Evolutionary conservation across 2,329 filamentous ascomycete genomes (phyloP).

Genomic region (Paraphaeosphaeria minitans): DNA sequence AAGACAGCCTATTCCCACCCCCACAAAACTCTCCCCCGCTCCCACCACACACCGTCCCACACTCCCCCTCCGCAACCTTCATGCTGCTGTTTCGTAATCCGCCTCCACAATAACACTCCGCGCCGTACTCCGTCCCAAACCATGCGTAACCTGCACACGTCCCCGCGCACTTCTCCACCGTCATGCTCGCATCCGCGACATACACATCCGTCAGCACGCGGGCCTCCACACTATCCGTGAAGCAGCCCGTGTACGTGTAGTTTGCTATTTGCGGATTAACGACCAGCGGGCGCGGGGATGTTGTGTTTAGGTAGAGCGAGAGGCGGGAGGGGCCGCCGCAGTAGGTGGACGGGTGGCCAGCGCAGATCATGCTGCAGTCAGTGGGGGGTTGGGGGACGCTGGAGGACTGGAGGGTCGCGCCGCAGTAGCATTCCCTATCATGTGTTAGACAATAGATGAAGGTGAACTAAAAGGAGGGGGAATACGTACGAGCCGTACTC

Average conservation of each 20-base stretch:
- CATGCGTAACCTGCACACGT: conserved; percentile 17
- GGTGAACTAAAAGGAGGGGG: neutral
- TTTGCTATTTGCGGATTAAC: conserved; percentile 19
- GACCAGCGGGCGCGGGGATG: conserved; percentile 1
- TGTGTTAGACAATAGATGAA: too few relatives aligned
- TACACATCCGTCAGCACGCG: conserved; percentile 19
- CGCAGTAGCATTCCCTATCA: conserved; percentile 45
- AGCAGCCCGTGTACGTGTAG: conserved; percentile 32
- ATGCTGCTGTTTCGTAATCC: conserved; percentile 14
- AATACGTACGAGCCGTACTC: conserved; percentile 24
- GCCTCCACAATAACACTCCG: conserved; percentile 29
- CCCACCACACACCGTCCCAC: conserved; percentile 23
- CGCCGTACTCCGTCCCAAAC: conserved; percentile 24
- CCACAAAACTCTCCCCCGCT: conserved; percentile 26
- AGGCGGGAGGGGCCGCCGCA: conserved; percentile 28
- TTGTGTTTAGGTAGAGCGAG: conserved; percentile 24
- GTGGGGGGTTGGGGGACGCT: conserved; percentile 24
- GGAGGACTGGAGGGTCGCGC: conserved; percentile 33
- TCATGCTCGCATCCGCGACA: conserved; percentile 15
- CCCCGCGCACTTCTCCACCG: conserved; percentile 22
- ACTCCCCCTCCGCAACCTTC: conserved; percentile 23
- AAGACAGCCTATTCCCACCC: conserved; percentile 23
- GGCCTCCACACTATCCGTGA: conserved; percentile 21
- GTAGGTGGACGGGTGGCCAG: conserved; percentile 16
- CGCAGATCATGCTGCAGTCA: conserved; percentile 28